These are phyloP conservation scores for Sporothrix sp. DNA, from an alignment of 2,329 filamentous ascomycete species.

Conservation along the genomic window DNA sequence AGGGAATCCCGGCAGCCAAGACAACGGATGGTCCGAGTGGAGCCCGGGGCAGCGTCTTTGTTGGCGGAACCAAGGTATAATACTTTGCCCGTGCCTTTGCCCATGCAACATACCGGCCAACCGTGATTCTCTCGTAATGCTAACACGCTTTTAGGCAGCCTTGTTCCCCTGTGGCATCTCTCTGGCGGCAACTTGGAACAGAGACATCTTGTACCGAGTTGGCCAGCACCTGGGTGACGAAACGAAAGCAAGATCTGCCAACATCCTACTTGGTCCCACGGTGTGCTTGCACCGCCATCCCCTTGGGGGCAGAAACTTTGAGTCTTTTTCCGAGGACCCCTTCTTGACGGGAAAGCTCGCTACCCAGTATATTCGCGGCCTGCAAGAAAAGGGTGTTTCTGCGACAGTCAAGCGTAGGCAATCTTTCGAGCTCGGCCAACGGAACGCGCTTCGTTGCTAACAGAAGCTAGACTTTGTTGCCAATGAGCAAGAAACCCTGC, in stretches of 20 bases:
- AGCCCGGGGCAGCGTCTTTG: constrained; percentile 57
- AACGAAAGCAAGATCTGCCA: constrained; percentile 60
- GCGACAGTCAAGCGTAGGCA: constrained; percentile 66
- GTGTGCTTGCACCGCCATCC: constrained; percentile 76
- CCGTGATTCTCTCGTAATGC: too few species aligned
- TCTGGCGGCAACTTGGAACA: constrained; percentile 71
- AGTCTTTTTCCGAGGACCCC: constrained; percentile 79
- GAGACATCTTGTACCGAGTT: constrained; percentile 56
- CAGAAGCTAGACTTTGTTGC: constrained; percentile 47
- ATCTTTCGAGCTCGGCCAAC: background rate
- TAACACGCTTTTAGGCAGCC: constrained; percentile 56
- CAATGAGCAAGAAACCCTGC: constrained; percentile 64
- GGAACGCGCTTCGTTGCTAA: background rate
- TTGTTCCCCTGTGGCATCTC: constrained; percentile 72
- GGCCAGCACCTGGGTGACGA: constrained; percentile 64
- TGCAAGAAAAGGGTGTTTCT: constrained; percentile 63
- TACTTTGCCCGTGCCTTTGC: too few species aligned
- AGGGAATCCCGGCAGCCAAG: constrained; percentile 55
- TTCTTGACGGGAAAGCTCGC: constrained; percentile 65
- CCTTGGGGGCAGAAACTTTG: constrained; percentile 75
- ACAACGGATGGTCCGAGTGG: constrained; percentile 63
- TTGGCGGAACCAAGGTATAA: constrained; percentile 52
- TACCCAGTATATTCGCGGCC: constrained; percentile 59
- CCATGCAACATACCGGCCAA: too few species aligned
- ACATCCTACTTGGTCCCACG: constrained; percentile 66